Base-by-base conservation (phyloP, 2,329 filamentous ascomycete species). In the Monosporascus sp. region DNA sequence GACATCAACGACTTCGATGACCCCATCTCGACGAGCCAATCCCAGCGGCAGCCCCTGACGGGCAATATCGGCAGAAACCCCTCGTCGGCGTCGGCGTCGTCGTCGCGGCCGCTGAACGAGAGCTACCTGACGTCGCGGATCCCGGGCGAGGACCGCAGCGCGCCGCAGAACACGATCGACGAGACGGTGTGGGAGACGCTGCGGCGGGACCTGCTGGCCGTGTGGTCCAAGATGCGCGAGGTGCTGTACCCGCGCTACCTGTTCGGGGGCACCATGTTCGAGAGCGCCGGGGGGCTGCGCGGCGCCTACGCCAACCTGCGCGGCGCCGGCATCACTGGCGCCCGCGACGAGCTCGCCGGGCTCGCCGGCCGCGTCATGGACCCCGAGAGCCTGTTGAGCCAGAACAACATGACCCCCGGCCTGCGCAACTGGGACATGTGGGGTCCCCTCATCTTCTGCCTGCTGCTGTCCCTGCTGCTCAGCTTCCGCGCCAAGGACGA, bases 171-270 rank as follows among this genome's bases (percentile, higher is more conserved):
- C 74, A 99, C 94, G 46, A 95, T 99, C 70, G 94, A 99, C 72
- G 94, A 99, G 75, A 87, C 86, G 2, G 94, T 99, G 41, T 99
- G 94, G 94, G 90, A 93, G 44, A 99, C 94, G n/a, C 78, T 99
- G 56, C 90, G 89, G 50, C 87, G 94, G 61, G 94, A 99, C 71
- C 76, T 99, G 60, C 74, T 93, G 7, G 94, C 91, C 26, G 91
- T 97, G 37, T 97, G 94, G 93, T 89, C 90, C 74, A 99, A 99
- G 80, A 91, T 99, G 86, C 87, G 89, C 71, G 93, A 97, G 77
- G 94, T 99, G 40, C 83, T 99, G 56, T 99, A 91, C 73, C 94
- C 94, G 19, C 92, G 92, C 67, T 97, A 97, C 74, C 80, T 99
- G 48, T 86, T 99, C 24, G 82, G 82, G 37, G 84, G 84, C 31